Conservation (phyloP, 192 early-diverging fungal species). For the Jimgerdemannia lactiflua region DNA sequence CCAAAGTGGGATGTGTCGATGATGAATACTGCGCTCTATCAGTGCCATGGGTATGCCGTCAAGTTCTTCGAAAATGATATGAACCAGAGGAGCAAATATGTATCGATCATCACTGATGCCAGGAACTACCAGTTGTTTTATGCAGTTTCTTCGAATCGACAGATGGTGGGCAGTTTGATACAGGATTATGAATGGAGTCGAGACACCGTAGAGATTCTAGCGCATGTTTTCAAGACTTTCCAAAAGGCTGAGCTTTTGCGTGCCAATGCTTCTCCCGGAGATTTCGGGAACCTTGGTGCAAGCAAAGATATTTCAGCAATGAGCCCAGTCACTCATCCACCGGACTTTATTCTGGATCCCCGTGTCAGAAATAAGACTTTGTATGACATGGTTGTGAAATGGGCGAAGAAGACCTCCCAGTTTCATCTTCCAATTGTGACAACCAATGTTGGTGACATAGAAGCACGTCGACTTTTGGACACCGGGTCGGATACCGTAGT, state of each 20-base stretch:
- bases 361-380: neutral
- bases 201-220: neutral
- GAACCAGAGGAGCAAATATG: neutral
- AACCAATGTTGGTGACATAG: constrained; percentile 1
- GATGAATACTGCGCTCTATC: too few relatives aligned
- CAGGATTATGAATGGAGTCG: neutral
- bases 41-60: too few relatives aligned
- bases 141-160: too few relatives aligned
- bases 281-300: neutral
- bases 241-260: neutral
- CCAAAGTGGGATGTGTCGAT: too few relatives aligned
- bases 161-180: too few relatives aligned
- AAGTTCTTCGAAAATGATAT: too few relatives aligned
- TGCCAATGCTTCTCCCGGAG: neutral
- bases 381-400: neutral
- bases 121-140: neutral
- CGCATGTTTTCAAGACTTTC: neutral
- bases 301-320: neutral
- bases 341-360: neutral
- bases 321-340: neutral
- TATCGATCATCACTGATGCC: neutral
- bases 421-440: neutral
- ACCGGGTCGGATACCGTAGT: neutral
- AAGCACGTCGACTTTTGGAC: neutral
- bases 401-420: neutral